phyloP scores from a whole-genome alignment of 306 rosid species.

The Chamaecrista fasciculata region DNA sequence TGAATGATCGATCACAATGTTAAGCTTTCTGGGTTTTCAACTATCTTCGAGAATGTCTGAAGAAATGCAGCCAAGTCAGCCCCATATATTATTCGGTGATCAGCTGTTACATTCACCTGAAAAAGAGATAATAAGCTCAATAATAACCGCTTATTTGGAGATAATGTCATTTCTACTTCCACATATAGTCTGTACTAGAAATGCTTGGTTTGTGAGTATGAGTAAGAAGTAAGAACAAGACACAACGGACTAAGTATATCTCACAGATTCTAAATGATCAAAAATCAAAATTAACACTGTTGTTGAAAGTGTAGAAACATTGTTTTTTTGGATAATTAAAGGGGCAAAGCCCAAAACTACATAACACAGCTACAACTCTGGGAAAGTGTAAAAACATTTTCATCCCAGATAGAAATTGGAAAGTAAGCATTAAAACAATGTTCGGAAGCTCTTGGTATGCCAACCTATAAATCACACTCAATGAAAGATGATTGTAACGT shows the following conservation, averaged over 20 bases:
- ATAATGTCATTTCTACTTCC: not conserved
- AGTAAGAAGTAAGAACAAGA: not conserved
- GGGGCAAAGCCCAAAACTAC: too few species aligned
- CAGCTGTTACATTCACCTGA: slow-evolving; percentile 94
- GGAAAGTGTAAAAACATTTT: not conserved
- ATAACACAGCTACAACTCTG: too few species aligned
- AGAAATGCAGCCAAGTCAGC: slow-evolving; percentile 94
- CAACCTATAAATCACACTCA: not conserved
- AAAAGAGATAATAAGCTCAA: slow-evolving; percentile 29
- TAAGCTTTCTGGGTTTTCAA: slow-evolving; percentile 82
- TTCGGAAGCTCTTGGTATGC: not conserved
- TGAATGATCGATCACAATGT: slow-evolving; percentile 60
- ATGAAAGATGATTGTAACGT: not conserved
- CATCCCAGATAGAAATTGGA: not conserved
- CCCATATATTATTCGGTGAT: slow-evolving; percentile 85
- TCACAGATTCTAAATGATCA: not conserved
- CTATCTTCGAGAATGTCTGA: slow-evolving; percentile 70
- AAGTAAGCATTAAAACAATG: not conserved
- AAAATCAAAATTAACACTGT: not conserved
- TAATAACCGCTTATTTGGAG: not conserved
- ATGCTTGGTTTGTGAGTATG: not conserved
- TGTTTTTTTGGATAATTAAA: too few species aligned
- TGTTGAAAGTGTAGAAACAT: not conserved
- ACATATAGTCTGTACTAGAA: too few species aligned
- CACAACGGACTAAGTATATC: not conserved